Evolutionary conservation across 2,329 filamentous ascomycete species (phyloP), one percentile per base, ranked within the genome.

Genomic region (Boeremia lycopersici): DNA sequence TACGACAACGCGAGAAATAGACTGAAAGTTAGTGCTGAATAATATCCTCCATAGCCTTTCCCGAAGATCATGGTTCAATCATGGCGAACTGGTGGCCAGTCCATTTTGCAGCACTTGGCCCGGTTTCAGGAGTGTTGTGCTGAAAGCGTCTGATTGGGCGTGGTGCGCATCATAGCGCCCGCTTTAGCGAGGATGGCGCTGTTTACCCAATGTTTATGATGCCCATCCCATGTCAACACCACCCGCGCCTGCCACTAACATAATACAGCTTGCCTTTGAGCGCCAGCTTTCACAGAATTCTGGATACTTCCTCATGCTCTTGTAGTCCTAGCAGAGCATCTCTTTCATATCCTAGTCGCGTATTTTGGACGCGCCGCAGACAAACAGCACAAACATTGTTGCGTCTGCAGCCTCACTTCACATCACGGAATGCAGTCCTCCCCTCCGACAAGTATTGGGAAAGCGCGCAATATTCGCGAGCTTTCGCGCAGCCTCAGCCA

Each of bases 391-490:
- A 44, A 58, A 56, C 61, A 64, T 60, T 39, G 52, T 30, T 46
- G 46, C 46, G 35, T 29, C 42, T 53, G 57, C 61, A 63, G 60
- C 65, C 53, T 62, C 59, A 58, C 49, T 56, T 55, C 53, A 58
- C 48, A 54, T 35, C 43, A 51, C 53, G 54, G 52, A 43, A 75
- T 76, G 72, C 69, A 74, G 51, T 73, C 72, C 13, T 75, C 73
- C 35, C 72, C 74, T 47, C 69, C 68, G 25, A 63, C 58, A 38
- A 75, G 69, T 60, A 71, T 70, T 17, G 73, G 68, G 58, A 74
- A 74, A 63, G 71, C 71, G 57, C 72, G 72, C 49, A 68, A 71
- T 43, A 68, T 75, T 26, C 65, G 72, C 7, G 73, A 76, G 53
- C 66, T 76, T 19, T 75, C 73, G 38, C 68, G 63, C 38, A 74